A percentile compares a stretch with the other conserved stretches of the same genome.
Conservation (phyloP, 148 eudicot species). For the Fagopyrum esculentum region DNA sequence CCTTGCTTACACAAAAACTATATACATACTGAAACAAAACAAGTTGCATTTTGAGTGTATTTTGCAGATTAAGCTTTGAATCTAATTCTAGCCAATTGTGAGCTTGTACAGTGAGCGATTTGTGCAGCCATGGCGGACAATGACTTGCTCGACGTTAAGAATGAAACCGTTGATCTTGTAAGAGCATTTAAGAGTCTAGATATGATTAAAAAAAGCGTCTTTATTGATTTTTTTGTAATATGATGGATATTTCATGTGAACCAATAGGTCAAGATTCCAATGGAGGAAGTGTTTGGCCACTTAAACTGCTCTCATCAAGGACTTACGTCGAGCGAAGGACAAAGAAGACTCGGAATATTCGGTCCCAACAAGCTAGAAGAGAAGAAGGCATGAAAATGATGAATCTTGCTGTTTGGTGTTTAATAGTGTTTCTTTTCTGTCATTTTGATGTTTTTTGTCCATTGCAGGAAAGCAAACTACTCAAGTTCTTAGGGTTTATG, state of each 20-base stretch:
- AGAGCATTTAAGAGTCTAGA: neutral
- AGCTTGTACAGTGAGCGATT: neutral
- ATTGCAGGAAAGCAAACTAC: slow-evolving; percentile 56
- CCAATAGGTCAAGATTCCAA: slow-evolving; percentile 53
- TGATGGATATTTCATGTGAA: neutral
- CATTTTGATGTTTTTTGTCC: neutral
- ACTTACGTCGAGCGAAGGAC: slow-evolving; percentile 39
- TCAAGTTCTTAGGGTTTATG: slow-evolving; percentile 75
- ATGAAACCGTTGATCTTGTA: slow-evolving; percentile 65
- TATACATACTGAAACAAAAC: neutral
- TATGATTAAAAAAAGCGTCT: neutral
- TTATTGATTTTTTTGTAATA: neutral
- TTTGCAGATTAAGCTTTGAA: neutral
- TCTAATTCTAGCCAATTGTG: neutral
- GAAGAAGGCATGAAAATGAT: slow-evolving; percentile 37
- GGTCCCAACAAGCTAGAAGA: slow-evolving; percentile 81
- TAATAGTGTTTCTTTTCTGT: neutral
- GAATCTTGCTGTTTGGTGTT: neutral
- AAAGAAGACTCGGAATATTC: slow-evolving; percentile 36
- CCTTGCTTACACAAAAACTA: neutral
- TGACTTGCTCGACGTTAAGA: slow-evolving; percentile 31
- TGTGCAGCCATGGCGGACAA: slow-evolving; percentile 7
- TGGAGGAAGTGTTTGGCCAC: slow-evolving; percentile 53
- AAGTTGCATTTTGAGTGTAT: neutral
- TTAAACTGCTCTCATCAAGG: slow-evolving; percentile 51